phyloP scores from a whole-genome alignment of 78 protist species.

The Dictyostelium brefeldianum region DNA sequence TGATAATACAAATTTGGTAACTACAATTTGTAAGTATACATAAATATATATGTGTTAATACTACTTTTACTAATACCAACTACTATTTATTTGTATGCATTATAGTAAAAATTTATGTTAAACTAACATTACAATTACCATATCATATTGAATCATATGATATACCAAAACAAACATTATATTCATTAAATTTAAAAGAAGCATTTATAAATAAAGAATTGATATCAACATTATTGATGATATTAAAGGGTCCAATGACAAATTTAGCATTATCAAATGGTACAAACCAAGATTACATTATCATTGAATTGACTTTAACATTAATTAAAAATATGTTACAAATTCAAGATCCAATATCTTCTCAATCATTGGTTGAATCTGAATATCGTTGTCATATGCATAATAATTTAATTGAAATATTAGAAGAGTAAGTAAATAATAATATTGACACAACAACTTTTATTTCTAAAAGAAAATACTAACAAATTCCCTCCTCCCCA shows the following conservation, averaged over 20 bases:
- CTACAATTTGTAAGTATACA: slow-evolving; percentile 23
- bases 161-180: slow-evolving; percentile 16
- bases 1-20: slow-evolving; percentile 6
- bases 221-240: neutral
- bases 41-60: too few species aligned
- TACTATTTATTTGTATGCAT: too few species aligned
- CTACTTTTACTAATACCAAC: neutral
- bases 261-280: slow-evolving; percentile 2
- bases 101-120: slow-evolving; percentile 52
- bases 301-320: slow-evolving; percentile 50
- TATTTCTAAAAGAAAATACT: too few species aligned
- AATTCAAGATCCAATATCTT: slow-evolving; percentile 38
- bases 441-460: too few species aligned
- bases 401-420: slow-evolving; percentile 23
- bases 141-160: slow-evolving; percentile 17
- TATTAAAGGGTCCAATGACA: slow-evolving; percentile 24
- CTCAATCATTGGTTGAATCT: neutral
- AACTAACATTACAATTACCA: slow-evolving; percentile 45
- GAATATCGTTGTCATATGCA: slow-evolving; percentile 32
- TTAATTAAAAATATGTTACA: slow-evolving; percentile 43
- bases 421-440: slow-evolving; percentile 19
- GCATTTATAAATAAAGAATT: slow-evolving; percentile 22
- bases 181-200: neutral
- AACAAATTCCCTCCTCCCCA: neutral
- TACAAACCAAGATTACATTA: slow-evolving; percentile 8